Evolutionary conservation across 2,329 filamentous ascomycete species (phyloP).

Genomic region (Beauveria sp.): DNA sequence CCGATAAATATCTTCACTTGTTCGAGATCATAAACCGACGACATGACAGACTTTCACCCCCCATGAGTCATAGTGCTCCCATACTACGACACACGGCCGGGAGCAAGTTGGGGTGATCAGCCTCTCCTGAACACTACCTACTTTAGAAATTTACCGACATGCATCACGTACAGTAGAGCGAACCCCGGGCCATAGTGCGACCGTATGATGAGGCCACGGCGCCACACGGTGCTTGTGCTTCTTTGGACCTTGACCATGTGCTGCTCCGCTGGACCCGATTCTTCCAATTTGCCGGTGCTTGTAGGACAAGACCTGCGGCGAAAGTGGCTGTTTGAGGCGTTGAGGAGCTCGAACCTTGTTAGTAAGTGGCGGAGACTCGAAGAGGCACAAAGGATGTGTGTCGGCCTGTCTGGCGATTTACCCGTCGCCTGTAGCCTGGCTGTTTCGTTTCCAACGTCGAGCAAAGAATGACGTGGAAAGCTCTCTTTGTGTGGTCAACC

Average conservation of each 20-base stretch:
- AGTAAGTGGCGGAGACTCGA: not conserved
- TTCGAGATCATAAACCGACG: not conserved
- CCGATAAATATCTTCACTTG: not conserved
- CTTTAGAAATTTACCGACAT: not conserved
- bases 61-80: not conserved
- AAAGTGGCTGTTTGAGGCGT: not conserved
- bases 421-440: not conserved
- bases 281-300: not conserved
- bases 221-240: not conserved
- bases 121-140: not conserved
- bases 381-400: not conserved
- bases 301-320: not conserved
- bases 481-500: not conserved
- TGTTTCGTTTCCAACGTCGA: not conserved
- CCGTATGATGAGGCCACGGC: not conserved
- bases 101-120: not conserved
- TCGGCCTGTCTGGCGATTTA: not conserved
- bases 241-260: not conserved
- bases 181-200: not conserved
- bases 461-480: not conserved
- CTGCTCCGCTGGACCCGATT: not conserved
- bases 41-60: not conserved
- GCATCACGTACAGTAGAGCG: not conserved
- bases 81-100: not conserved
- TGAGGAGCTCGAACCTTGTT: not conserved